Evolutionary conservation across 2,329 filamentous ascomycete genomes (phyloP), one percentile per base, ranked within the genome.

Genomic region (Sphaerulina vaccinii): DNA sequence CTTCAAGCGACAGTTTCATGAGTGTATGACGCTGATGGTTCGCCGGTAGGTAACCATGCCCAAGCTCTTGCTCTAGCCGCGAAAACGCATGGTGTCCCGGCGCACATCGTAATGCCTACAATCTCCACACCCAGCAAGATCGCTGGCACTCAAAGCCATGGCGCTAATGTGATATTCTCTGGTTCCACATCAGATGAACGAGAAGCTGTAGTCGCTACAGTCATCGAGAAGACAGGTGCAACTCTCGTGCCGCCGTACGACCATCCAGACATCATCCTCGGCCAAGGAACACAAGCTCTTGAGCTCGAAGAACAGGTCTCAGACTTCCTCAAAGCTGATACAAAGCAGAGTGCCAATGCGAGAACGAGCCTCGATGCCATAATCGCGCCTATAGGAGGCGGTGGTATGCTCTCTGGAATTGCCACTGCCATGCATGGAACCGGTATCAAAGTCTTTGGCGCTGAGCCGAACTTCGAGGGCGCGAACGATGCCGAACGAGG

Each of bases 31-130:
- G 54, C 56, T 60, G 54, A 61, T 45, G 37, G 13, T 29, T 16
- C 29, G 18, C 23, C 50, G 42, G 49, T 52, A 92, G 91, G 92
- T 54, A 97, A 97, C 73, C 93, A 97, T 68, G 92, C 92, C 0
- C 90, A 96, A 76, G 92, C 93, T 1, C 83, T 97, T 51, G 83
- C 92, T 1, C 85, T 96, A 44, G 92, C 92, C 0, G 90, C 92
- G 2, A 78, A 77, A 15, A 85, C 85, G 32, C 82, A 86, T 66
- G 74, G 77, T 47, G 84, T 96, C 56, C 85, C 86, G 9, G 89
- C 90, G 0, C 83, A 92, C 73, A 91, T 97, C 65, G 85, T 97
- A 53, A 97, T 97, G 92, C 92, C 92, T 0, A 70, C 73, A n/a
- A 93, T 93, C 66, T 86, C 85, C 51, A 86, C 88, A 0, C 81